Conservation (phyloP, 1,284 basidiomycete genomes). For the Moniliella sp. region DNA sequence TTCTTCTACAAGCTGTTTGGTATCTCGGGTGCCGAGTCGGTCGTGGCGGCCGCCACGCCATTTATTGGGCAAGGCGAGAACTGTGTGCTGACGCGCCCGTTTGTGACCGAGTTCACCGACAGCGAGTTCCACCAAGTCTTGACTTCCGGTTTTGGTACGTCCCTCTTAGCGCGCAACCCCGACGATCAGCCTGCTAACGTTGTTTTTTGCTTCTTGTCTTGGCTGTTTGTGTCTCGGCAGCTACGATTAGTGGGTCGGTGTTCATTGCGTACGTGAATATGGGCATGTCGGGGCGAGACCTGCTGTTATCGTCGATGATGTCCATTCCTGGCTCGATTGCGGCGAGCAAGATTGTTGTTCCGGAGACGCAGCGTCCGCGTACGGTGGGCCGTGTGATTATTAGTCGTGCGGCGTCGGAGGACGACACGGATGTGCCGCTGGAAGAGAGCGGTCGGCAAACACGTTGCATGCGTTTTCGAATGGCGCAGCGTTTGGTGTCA, state of each 20-base stretch:
- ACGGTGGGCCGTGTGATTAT: slow-evolving; percentile 59
- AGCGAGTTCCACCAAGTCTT: slow-evolving; percentile 71
- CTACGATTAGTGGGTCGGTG: slow-evolving; percentile 73
- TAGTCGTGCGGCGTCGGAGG: slow-evolving; percentile 45
- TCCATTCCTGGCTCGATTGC: slow-evolving; percentile 78
- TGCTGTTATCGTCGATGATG: slow-evolving; percentile 78
- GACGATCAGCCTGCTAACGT: too few species aligned
- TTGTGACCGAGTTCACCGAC: slow-evolving; percentile 65
- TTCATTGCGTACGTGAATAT: slow-evolving; percentile 59
- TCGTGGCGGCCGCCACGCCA: slow-evolving; percentile 70
- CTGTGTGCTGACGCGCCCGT: slow-evolving; percentile 41
- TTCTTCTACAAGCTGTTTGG: slow-evolving; percentile 68
- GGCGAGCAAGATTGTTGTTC: slow-evolving; percentile 62
- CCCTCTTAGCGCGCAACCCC: too few species aligned
- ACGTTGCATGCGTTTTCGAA: slow-evolving; percentile 68
- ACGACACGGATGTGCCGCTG: slow-evolving; percentile 37
- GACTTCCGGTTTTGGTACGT: slow-evolving; percentile 59
- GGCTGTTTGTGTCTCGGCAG: too few species aligned
- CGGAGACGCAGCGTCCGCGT: slow-evolving; percentile 61
- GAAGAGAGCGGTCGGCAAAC: slow-evolving; percentile 1
- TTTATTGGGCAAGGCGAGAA: slow-evolving; percentile 43
- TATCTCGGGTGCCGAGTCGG: slow-evolving; percentile 56
- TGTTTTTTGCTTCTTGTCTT: too few species aligned
- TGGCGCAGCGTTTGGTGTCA: slow-evolving; percentile 62
- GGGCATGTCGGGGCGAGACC: slow-evolving; percentile 56